Conservation (phyloP, 805 yeast species). For the Saturnispora besseyi region DNA sequence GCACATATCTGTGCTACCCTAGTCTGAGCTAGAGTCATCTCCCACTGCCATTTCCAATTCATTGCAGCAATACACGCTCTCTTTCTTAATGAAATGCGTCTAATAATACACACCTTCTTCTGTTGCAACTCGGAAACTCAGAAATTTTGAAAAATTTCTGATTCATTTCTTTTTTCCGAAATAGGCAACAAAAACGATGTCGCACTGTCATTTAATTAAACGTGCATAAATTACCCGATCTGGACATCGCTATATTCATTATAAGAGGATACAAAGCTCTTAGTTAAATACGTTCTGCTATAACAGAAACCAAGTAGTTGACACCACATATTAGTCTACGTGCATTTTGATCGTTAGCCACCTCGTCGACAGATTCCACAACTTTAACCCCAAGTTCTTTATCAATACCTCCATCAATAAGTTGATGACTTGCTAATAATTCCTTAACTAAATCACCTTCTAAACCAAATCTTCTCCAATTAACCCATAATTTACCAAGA, state of each 20-base stretch:
- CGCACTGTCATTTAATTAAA: too few species aligned
- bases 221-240: too few species aligned
- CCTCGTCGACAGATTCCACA: not conserved
- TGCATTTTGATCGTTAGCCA: not conserved
- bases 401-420: conserved; percentile 7
- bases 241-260: too few species aligned
- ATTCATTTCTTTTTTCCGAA: too few species aligned
- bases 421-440: conserved; percentile 3
- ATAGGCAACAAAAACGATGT: too few species aligned
- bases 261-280: not conserved
- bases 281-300: conserved; percentile 10
- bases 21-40: not conserved
- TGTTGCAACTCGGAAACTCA: not conserved
- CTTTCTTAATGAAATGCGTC: not conserved
- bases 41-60: not conserved
- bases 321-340: conserved; percentile 8
- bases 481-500: conserved; percentile 24
- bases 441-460: conserved; percentile 15
- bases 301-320: conserved; percentile 7
- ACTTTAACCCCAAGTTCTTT: conserved; percentile 6
- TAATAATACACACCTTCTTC: too few species aligned
- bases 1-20: conserved; percentile 30
- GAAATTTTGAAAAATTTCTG: too few species aligned
- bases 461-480: conserved; percentile 25
- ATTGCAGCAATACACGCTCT: not conserved